phyloP scores from a whole-genome alignment of 2,329 filamentous ascomycete species.

The Drechslera avenae region DNA sequence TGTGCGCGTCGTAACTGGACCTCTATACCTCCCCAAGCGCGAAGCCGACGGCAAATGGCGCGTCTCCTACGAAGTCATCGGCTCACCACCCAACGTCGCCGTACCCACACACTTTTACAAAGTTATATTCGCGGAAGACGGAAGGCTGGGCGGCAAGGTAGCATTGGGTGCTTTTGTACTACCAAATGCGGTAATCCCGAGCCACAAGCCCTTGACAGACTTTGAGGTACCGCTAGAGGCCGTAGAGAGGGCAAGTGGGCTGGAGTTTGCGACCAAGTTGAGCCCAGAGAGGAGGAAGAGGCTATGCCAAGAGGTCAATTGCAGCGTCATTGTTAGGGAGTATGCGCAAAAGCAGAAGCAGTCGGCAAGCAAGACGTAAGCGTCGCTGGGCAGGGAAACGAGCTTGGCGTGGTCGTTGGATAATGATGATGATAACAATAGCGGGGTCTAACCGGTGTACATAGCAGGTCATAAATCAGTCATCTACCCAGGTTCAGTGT shows the following conservation, averaged over 20 bases:
- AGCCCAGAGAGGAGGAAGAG: slow-evolving; percentile 73
- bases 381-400: not conserved
- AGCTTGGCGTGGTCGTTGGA: slow-evolving; percentile 1
- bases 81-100: slow-evolving; percentile 87
- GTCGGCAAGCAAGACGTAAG: slow-evolving; percentile 44
- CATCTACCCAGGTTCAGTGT: slow-evolving; percentile 5
- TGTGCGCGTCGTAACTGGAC: slow-evolving; percentile 90
- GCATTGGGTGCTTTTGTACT: slow-evolving; percentile 93
- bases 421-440: too few species aligned
- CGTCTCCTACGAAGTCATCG: slow-evolving; percentile 94
- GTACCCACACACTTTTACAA: slow-evolving; percentile 99
- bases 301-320: slow-evolving; percentile 85
- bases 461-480: slow-evolving; percentile 8
- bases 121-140: slow-evolving; percentile 94
- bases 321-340: slow-evolving; percentile 81
- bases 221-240: slow-evolving; percentile 96
- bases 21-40: slow-evolving; percentile 85
- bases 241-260: slow-evolving; percentile 86
- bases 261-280: slow-evolving; percentile 87
- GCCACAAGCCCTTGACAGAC: slow-evolving; percentile 82
- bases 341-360: slow-evolving; percentile 68
- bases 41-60: slow-evolving; percentile 95
- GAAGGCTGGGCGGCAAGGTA: slow-evolving; percentile 66
- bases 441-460: too few species aligned
- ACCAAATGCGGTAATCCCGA: slow-evolving; percentile 87